These are phyloP conservation scores for Fragaria iinumae DNA, from an alignment of 306 rosid species.

Conservation along the genomic window DNA sequence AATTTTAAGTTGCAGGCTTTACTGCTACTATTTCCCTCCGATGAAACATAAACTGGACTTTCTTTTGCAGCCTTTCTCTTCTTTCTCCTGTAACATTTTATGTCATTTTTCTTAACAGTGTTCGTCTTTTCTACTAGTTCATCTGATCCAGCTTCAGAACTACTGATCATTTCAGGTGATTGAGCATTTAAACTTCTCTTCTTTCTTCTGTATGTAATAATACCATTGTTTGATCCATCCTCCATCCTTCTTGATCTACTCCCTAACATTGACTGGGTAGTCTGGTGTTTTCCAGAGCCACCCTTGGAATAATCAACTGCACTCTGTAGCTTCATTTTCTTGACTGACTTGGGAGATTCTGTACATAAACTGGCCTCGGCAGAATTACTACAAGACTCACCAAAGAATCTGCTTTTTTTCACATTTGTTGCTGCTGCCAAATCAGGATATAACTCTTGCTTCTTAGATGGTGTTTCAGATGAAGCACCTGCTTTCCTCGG, in stretches of 20 bases:
- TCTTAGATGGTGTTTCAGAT: constrained; percentile 21
- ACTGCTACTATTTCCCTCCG: constrained; percentile 33
- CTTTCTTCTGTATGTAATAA: constrained; percentile 41
- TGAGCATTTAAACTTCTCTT: constrained; percentile 31
- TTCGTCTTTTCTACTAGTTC: constrained; percentile 25
- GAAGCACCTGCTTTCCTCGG: constrained; percentile 33
- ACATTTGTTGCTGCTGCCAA: constrained; percentile 23
- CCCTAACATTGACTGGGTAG: constrained; percentile 17
- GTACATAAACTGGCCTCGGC: constrained; percentile 23
- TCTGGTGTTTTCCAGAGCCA: constrained; percentile 23
- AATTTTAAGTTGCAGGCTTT: constrained; percentile 30
- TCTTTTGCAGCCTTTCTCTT: constrained; percentile 14
- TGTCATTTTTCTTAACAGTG: constrained; percentile 19
- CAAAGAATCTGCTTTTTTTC: constrained; percentile 29
- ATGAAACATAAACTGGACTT: constrained; percentile 26
- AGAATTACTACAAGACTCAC: constrained; percentile 20
- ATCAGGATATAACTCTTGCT: constrained; percentile 33
- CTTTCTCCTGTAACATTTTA: constrained; percentile 36
- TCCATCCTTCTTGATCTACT: constrained; percentile 23
- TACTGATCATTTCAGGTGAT: constrained; percentile 21
- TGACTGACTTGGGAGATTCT: constrained; percentile 21
- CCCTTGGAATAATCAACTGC: constrained; percentile 10
- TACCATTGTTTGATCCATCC: constrained; percentile 30
- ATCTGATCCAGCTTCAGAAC: constrained; percentile 28
- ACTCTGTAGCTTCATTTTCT: constrained; percentile 13